phyloP scores from a whole-genome alignment of 1,139 yeast genomes.

The Pichia sp. region DNA sequence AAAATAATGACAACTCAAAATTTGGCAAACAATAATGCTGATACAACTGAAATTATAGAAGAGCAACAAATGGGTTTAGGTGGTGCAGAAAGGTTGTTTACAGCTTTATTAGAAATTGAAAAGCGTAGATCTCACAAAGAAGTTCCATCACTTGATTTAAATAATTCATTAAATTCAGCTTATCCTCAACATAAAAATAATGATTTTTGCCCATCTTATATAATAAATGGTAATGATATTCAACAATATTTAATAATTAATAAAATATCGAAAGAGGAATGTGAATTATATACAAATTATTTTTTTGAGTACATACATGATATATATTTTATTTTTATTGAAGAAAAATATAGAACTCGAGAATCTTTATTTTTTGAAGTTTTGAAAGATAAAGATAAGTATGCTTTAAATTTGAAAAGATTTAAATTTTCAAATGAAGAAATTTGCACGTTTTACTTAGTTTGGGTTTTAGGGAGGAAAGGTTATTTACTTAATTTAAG shows the following conservation, averaged over 20 bases:
- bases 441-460: conserved; percentile 34
- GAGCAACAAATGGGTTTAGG: conserved; percentile 11
- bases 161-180: conserved; percentile 7
- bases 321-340: conserved; percentile 31
- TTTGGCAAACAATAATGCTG: not conserved
- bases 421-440: conserved; percentile 20
- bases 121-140: conserved; percentile 25
- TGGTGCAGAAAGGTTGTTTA: conserved; percentile 31
- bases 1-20: not conserved
- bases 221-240: conserved; percentile 14
- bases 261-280: conserved; percentile 24
- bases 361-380: conserved; percentile 27
- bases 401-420: not conserved
- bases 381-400: not conserved
- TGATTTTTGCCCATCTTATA: conserved; percentile 5
- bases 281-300: conserved; percentile 28
- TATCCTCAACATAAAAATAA: not conserved
- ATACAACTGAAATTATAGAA: not conserved
- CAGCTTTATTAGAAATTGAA: conserved; percentile 29
- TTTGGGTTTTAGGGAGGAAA: conserved; percentile 32
- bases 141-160: conserved; percentile 3
- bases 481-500: conserved; percentile 9
- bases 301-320: conserved; percentile 33
- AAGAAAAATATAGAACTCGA: conserved; percentile 23
- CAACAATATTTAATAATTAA: conserved; percentile 25